Evolutionary conservation across 805 yeast genomes (phyloP).

Genomic region (Kodamaea kakaduensis): DNA sequence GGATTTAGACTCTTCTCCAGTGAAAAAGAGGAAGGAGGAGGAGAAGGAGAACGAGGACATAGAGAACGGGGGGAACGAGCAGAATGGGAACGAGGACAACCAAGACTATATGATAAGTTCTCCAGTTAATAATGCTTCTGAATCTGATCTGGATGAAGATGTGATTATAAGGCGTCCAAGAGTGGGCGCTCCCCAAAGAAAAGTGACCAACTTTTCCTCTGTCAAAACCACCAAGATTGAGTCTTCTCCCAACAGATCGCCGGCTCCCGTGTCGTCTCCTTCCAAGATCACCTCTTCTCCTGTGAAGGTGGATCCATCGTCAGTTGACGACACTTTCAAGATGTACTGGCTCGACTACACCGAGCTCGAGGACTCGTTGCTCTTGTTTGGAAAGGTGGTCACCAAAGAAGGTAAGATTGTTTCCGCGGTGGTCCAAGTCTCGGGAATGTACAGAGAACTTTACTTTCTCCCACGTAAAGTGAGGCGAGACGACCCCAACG

Average conservation of each 20-base stretch:
- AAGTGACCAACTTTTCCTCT: slow-evolving; percentile 38
- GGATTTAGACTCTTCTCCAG: slow-evolving; percentile 1
- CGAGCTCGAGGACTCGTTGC: slow-evolving; percentile 65
- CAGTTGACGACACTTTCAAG: slow-evolving; percentile 40
- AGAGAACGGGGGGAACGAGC: background rate
- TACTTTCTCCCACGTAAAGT: slow-evolving; percentile 68
- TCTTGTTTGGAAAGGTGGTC: slow-evolving; percentile 77
- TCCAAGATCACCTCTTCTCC: slow-evolving; percentile 15
- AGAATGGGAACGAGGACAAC: slow-evolving; percentile 10
- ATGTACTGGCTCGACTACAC: slow-evolving; percentile 90
- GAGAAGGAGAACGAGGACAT: slow-evolving; percentile 1
- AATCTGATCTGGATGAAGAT: slow-evolving; percentile 52
- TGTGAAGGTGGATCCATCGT: slow-evolving; percentile 28
- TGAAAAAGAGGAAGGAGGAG: too few relatives aligned
- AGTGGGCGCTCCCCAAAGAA: slow-evolving; percentile 36
- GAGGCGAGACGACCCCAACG: slow-evolving; percentile 34
- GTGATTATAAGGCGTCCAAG: slow-evolving; percentile 52
- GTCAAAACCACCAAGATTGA: slow-evolving; percentile 28
- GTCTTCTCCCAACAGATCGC: too few relatives aligned
- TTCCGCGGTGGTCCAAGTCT: slow-evolving; percentile 74
- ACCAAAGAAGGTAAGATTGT: slow-evolving; percentile 55
- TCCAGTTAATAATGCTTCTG: too few relatives aligned
- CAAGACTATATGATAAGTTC: too few relatives aligned
- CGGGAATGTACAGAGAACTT: slow-evolving; percentile 64
- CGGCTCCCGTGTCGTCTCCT: slow-evolving; percentile 22